Conservation (phyloP, 805 yeast genomes). For the Lipomyces yamadae region DNA sequence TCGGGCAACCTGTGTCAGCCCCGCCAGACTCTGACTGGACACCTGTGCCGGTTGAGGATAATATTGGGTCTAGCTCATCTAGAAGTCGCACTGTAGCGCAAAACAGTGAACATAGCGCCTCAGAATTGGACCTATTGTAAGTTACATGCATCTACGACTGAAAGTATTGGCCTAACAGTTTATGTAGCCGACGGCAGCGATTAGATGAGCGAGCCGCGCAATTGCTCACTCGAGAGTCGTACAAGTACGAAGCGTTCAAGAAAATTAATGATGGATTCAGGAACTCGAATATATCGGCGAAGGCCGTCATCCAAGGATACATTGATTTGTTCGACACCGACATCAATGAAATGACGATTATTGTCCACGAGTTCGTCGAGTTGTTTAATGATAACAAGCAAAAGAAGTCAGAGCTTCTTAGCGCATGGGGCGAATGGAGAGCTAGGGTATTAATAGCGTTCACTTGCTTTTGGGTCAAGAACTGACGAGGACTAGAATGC, state of each 20-base stretch:
- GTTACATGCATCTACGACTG: background rate
- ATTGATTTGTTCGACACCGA: conserved; percentile 29
- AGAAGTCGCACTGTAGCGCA: background rate
- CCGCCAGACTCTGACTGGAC: conserved; percentile 10
- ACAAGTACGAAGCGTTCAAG: conserved; percentile 21
- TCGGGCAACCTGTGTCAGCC: conserved; percentile 10
- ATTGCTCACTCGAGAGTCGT: conserved; percentile 20
- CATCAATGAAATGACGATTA: conserved; percentile 23
- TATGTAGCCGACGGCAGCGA: conserved; percentile 24
- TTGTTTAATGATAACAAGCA: conserved; percentile 13
- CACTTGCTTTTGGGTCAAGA: background rate
- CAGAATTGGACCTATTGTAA: conserved; percentile 14
- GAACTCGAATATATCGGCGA: conserved; percentile 18
- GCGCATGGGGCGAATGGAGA: conserved; percentile 31
- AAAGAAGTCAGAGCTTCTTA: conserved; percentile 13
- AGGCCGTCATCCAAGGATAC: conserved; percentile 28
- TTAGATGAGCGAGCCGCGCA: conserved; percentile 33
- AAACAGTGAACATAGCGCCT: conserved; percentile 7
- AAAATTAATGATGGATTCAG: conserved; percentile 19
- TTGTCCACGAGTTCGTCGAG: conserved; percentile 35
- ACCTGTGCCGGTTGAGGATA: background rate
- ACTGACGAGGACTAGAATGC: conserved; percentile 15
- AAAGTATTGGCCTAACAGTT: background rate
- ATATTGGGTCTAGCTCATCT: background rate
- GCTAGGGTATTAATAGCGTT: conserved; percentile 5